Percentiles rank a stretch among this genome's conserved stretches.
phyloP scores from a whole-genome alignment of 2,329 filamentous ascomycete species.

The Karstenula rhodostoma region DNA sequence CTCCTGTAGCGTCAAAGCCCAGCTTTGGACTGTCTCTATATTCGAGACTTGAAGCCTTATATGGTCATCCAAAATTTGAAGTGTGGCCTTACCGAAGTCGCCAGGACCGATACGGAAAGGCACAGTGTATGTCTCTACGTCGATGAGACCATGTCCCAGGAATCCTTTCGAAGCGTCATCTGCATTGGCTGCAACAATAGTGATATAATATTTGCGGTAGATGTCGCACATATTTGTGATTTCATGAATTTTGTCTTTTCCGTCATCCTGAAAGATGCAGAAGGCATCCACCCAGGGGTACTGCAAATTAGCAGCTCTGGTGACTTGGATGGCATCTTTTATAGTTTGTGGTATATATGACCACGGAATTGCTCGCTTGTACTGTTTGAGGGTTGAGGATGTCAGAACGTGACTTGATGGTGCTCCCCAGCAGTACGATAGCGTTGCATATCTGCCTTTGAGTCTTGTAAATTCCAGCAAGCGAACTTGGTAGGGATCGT shows the following conservation, averaged over 20 bases:
- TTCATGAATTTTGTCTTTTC: constrained; percentile 51
- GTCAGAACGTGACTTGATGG: neutral
- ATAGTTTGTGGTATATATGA: neutral
- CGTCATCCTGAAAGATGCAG: constrained; percentile 33
- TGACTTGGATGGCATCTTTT: constrained; percentile 4
- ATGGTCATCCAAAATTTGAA: neutral
- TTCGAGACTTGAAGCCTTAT: too few species aligned
- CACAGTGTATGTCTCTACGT: neutral
- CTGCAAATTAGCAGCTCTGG: neutral
- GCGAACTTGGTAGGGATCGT: neutral
- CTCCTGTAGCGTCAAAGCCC: neutral
- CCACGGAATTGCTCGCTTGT: neutral
- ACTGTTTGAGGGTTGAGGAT: neutral
- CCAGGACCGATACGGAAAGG: neutral
- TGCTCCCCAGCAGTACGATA: constrained; percentile 11
- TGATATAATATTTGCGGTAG: constrained; percentile 1
- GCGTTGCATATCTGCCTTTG: neutral
- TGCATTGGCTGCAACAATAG: constrained; percentile 8
- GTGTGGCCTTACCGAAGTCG: neutral
- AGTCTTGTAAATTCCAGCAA: neutral
- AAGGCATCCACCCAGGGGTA: constrained; percentile 24
- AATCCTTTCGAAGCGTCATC: constrained; percentile 6
- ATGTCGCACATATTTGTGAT: constrained; percentile 29
- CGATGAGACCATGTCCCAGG: neutral
- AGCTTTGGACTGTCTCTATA: neutral